These are phyloP conservation scores for Aspergillus funiculosus DNA, from an alignment of 495 filamentous ascomycete species.

Conservation along the genomic window DNA sequence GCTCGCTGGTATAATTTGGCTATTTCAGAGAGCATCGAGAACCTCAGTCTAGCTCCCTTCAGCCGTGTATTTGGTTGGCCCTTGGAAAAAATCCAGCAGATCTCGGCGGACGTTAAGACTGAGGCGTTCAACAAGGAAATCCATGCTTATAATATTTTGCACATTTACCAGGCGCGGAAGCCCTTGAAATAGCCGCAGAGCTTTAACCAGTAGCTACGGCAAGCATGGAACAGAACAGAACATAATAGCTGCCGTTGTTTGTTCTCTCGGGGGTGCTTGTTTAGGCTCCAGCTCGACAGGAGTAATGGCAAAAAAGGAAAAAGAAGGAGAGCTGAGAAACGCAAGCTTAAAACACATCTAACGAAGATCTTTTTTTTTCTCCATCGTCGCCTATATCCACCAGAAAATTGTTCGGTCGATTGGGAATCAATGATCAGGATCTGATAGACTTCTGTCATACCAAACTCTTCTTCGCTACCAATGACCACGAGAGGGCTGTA, in stretches of 20 bases:
- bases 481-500: too few species aligned
- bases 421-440: too few species aligned
- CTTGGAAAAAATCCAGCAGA: slow-evolving; percentile 55
- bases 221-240: neutral
- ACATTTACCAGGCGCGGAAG: slow-evolving; percentile 45
- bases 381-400: too few species aligned
- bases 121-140: slow-evolving; percentile 66
- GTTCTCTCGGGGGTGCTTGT: neutral
- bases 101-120: slow-evolving; percentile 56
- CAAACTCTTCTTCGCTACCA: too few species aligned
- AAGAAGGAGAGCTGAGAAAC: too few species aligned
- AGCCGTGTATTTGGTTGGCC: slow-evolving; percentile 60
- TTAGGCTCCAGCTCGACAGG: too few species aligned
- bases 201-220: neutral
- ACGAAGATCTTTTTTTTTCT: too few species aligned
- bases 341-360: too few species aligned
- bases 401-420: too few species aligned
- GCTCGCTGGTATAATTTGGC: slow-evolving; percentile 84
- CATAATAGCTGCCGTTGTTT: neutral
- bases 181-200: slow-evolving; percentile 21
- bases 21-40: slow-evolving; percentile 65
- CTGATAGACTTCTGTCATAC: too few species aligned
- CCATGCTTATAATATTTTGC: slow-evolving; percentile 69
- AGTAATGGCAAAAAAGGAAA: too few species aligned
- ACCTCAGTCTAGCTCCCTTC: slow-evolving; percentile 69